Base-by-base conservation (phyloP, 768 basidiomycete species). In the Hygrophorus russula region DNA sequence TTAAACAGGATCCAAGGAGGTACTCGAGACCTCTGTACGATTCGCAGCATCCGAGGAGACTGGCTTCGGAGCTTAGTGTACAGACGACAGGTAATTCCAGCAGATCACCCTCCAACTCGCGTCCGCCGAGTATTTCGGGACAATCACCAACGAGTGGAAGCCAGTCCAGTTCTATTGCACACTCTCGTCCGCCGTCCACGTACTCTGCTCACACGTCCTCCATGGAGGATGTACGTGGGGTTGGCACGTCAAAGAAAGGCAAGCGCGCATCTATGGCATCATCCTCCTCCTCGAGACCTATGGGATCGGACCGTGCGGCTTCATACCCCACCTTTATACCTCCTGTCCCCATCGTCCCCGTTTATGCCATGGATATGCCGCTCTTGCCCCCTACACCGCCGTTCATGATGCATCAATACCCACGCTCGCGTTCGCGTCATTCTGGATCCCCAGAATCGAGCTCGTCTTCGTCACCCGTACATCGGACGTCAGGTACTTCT, bases 321-420 rank as follows among this genome's bases (percentile, higher is more conserved):
- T 41, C 47, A 15, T 40, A 35, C 18, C 24, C 42, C 36, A 40
- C 39, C 35, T 55, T 54, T 43, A 55, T 67, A 14, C 65, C 68
- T 5, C 60, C 67, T 5, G 57, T 71, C 9, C 67, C 59, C 2
- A 49, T 53, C 17, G 55, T 71, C 45, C 64, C 66, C 7, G 62
- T 70, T 32, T 69, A 65, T 45, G 60, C 69, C 42, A 62, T 76
- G 60, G 78, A 83, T 49, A 74, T 75, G 71, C 80, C 82, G 5
- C 63, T 86, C 8, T 67, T 86, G 24, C 83, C 83, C 8, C 83
- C 83, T 4, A 69, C 76, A 1, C 73, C 83, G 17, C 81, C 83
- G 10, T 86, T 85, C 59, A 83, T 84, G 78, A 70, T 81, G 63
- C 74, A 75, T 43, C 70, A 75, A 45, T 75, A 68, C 45, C 68